phyloP scores from a whole-genome alignment of 2,329 filamentous ascomycete genomes.

The Alternaria conjuncta region DNA sequence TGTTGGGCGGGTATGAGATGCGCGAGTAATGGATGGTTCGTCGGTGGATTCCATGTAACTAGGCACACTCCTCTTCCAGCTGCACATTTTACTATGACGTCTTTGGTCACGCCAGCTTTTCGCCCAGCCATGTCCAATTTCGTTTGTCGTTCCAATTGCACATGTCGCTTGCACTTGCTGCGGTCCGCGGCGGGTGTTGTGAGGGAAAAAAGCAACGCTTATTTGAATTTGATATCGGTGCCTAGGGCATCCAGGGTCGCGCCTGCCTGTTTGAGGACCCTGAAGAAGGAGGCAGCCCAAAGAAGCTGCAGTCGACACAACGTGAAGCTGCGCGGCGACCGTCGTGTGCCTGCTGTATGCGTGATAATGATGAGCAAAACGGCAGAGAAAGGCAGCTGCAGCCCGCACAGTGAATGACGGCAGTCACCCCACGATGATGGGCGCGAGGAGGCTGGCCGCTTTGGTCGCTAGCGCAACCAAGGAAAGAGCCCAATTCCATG shows the following conservation, averaged over 20 bases:
- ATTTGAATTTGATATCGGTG: background rate
- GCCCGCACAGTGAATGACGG: background rate
- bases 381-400: background rate
- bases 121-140: background rate
- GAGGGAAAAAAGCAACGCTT: background rate
- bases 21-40: constrained; percentile 8
- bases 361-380: background rate
- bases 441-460: constrained; percentile 8
- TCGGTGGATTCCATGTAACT: background rate
- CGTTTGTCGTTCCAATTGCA: background rate
- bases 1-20: constrained; percentile 32
- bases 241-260: constrained; percentile 4
- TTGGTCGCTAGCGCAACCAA: constrained; percentile 13
- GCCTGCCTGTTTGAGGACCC: background rate
- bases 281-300: background rate
- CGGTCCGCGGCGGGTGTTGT: background rate
- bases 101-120: background rate
- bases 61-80: background rate
- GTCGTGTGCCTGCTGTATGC: background rate
- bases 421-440: constrained; percentile 1
- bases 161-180: background rate
- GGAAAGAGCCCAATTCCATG: constrained; percentile 14
- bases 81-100: background rate
- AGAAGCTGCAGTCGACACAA: background rate
- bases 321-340: background rate